Evolutionary conservation across 1,139 yeast genomes (phyloP), one percentile per base, ranked within the genome.

Genomic region (Kodamaea anthophila): DNA sequence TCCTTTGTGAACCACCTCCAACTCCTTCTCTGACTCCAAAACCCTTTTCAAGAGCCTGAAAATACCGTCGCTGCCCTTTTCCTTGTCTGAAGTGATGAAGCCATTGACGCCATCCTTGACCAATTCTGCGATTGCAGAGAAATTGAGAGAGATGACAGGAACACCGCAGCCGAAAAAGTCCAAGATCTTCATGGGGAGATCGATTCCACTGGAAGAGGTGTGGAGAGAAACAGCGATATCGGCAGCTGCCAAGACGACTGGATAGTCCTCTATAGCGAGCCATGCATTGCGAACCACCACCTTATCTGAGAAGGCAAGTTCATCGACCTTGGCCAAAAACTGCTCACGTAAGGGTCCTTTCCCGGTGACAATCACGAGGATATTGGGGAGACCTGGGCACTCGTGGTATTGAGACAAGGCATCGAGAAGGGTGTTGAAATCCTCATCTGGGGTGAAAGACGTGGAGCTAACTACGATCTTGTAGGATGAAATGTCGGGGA

Each of bases 121-220:
- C 30, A 81, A 52, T 44, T 81, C 91, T 7, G 60, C 59, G 13
- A 83, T 67, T 6, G 95, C 93, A 0, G 82, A 77, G 51, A 84
- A 91, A 23, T 67, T 61, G 33, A 88, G 60, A 0, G 96, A 76
- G 3, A 88, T 64, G 0, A 87, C 97, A 1, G 98, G 99, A 5
- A 91, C 63, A 0, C 98, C 98, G 40, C 94, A 85, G 0, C 98
- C 98, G 63, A 88, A 88, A 71, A 91, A 79, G 49, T 91, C 99
- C 6, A 91, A 81, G 23, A 91, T 84, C 53, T 93, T 93, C 99
- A 93, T 93, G 1, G 99, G 99, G 35, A 93, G 64, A 49, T 93
- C 99, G 37, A 85, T 67, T 0, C 99, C 98, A 32, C 94, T 82
- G 21, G 94, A 83, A 0, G 97, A 87, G 4, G 81, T 74, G 53